Evolutionary conservation across 2,329 filamentous ascomycete genomes (phyloP).

Genomic region (Epichloe sp.): DNA sequence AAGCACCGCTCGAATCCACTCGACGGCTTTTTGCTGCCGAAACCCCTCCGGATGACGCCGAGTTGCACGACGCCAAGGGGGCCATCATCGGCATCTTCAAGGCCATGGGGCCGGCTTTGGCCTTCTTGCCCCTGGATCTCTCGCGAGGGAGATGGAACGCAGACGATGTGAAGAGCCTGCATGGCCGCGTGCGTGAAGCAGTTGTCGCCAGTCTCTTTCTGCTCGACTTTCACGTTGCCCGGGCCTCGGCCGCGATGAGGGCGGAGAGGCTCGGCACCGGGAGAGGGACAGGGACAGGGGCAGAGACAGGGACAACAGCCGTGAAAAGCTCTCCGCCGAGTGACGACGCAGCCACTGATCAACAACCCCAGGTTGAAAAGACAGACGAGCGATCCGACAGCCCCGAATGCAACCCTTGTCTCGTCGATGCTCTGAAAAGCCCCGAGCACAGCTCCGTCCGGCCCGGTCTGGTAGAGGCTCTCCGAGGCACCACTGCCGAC

Average conservation of each 20-base stretch:
- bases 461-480: conserved; percentile 17
- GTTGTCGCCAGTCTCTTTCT: conserved; percentile 22
- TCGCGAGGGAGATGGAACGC: conserved; percentile 32
- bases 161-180: conserved; percentile 26
- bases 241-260: conserved; percentile 12
- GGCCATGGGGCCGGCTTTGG: conserved; percentile 23
- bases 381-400: conserved; percentile 7
- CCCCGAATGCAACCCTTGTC: conserved; percentile 10
- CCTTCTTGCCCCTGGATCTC: conserved; percentile 33
- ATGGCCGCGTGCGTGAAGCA: conserved; percentile 22
- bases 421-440: conserved; percentile 24
- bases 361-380: conserved; percentile 1
- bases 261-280: conserved; percentile 6
- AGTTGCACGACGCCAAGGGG: conserved; percentile 15
- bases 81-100: conserved; percentile 23
- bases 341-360: not conserved
- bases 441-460: conserved; percentile 22
- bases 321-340: not conserved
- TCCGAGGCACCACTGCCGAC: conserved; percentile 18
- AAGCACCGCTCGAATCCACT: conserved; percentile 20
- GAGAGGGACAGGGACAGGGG: not conserved
- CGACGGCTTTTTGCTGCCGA: conserved; percentile 11
- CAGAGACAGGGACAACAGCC: not conserved
- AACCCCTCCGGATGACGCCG: conserved; percentile 11
- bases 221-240: conserved; percentile 29